phyloP scores from a whole-genome alignment of 345 rosid genomes.

The Camelina sativa region DNA sequence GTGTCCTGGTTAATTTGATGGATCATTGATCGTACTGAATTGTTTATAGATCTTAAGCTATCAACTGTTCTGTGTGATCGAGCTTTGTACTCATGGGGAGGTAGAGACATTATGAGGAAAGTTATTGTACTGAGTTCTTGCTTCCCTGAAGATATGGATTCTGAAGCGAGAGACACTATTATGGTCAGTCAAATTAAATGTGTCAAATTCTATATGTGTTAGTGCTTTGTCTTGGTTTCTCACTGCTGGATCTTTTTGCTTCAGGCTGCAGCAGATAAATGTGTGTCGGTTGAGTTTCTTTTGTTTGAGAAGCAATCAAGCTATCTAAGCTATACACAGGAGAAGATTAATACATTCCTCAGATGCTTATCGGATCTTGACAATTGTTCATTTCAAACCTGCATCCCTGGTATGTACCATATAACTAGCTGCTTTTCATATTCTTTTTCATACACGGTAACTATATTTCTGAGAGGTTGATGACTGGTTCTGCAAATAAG shows the following conservation, averaged over 20 bases:
- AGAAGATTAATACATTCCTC: constrained; percentile 53
- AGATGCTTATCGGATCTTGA: constrained; percentile 80
- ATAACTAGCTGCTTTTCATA: constrained; percentile 4
- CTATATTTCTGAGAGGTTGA: neutral
- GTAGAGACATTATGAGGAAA: constrained; percentile 68
- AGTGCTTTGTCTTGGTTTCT: neutral
- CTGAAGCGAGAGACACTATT: constrained; percentile 53
- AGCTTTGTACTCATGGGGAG: constrained; percentile 75
- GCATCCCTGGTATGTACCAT: constrained; percentile 60
- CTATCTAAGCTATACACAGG: constrained; percentile 57
- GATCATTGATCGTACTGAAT: constrained; percentile 13
- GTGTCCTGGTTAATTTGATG: neutral
- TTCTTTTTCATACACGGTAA: neutral
- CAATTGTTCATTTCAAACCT: constrained; percentile 70
- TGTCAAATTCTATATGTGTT: constrained; percentile 2
- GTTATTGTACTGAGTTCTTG: constrained; percentile 68
- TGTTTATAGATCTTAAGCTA: constrained; percentile 57
- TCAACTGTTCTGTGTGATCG: constrained; percentile 66
- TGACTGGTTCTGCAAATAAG: neutral
- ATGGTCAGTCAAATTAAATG: constrained; percentile 54
- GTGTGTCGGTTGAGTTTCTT: constrained; percentile 75
- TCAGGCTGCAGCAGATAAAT: constrained; percentile 85
- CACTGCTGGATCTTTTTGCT: constrained; percentile 10
- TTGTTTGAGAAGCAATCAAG: constrained; percentile 60
- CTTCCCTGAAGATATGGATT: constrained; percentile 56